Evolutionary conservation across 1,284 basidiomycete species (phyloP).

Genomic region (Ceratobasidium sp.): DNA sequence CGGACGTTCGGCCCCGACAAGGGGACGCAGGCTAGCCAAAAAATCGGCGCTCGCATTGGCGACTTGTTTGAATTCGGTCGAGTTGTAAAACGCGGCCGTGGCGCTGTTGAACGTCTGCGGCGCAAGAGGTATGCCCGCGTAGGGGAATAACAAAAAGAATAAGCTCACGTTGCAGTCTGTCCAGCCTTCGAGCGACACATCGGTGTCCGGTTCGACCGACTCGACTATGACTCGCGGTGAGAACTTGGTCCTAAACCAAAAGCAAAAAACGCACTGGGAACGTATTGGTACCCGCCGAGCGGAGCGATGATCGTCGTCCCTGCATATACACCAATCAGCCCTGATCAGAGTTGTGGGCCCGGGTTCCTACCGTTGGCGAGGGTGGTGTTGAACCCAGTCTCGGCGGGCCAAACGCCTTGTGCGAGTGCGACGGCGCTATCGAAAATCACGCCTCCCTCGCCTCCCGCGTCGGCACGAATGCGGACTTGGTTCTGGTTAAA

Average conservation of each 20-base stretch:
- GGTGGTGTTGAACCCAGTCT: slow-evolving; percentile 69
- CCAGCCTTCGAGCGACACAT: slow-evolving; percentile 86
- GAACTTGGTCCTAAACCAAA: slow-evolving; percentile 23
- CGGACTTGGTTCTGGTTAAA: slow-evolving; percentile 77
- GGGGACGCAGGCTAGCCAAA: slow-evolving; percentile 72
- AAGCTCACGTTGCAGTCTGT: slow-evolving; percentile 71
- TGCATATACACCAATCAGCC: slow-evolving; percentile 20
- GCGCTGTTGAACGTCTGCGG: slow-evolving; percentile 48
- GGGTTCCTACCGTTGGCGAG: slow-evolving; percentile 75
- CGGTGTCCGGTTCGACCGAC: slow-evolving; percentile 84
- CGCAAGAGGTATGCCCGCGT: slow-evolving; percentile 56
- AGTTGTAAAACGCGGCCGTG: slow-evolving; percentile 50
- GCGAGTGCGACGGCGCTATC: slow-evolving; percentile 67
- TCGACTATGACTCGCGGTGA: slow-evolving; percentile 62
- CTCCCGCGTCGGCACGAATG: slow-evolving; percentile 82
- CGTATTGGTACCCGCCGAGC: slow-evolving; percentile 86
- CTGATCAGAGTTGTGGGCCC: neutral
- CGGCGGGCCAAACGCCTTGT: slow-evolving; percentile 84
- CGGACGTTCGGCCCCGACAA: slow-evolving; percentile 73
- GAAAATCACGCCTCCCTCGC: slow-evolving; percentile 85
- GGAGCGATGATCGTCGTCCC: slow-evolving; percentile 72
- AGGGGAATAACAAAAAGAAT: slow-evolving; percentile 18
- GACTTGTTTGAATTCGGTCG: slow-evolving; percentile 68
- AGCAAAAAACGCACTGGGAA: slow-evolving; percentile 64
- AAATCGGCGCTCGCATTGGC: slow-evolving; percentile 65